phyloP scores from a whole-genome alignment of 331 rosid genomes.

The Pyrus hybrid region DNA sequence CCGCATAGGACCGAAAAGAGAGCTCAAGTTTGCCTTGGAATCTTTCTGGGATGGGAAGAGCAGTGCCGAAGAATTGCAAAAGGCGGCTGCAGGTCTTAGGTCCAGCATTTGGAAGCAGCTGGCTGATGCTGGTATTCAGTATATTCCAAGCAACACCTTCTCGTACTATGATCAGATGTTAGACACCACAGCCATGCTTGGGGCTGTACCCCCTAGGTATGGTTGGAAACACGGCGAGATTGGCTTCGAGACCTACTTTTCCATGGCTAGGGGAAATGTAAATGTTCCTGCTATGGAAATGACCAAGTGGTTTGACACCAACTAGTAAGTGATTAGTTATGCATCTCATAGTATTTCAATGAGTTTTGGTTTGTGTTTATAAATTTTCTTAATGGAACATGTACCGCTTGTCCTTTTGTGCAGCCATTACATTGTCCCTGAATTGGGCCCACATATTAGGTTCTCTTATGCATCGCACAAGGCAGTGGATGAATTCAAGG shows the following conservation, averaged over 20 bases:
- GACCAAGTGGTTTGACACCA: conserved; percentile 96
- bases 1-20: conserved; percentile 88
- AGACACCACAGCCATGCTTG: conserved; percentile 87
- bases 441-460: conserved; percentile 64
- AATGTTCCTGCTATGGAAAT: conserved; percentile 82
- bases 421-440: conserved; percentile 90
- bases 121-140: conserved; percentile 59
- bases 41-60: conserved; percentile 88
- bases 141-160: conserved; percentile 82
- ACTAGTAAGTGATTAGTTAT: conserved; percentile 47
- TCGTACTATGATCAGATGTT: conserved; percentile 79
- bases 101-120: conserved; percentile 72
- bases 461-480: conserved; percentile 84
- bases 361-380: conserved; percentile 9
- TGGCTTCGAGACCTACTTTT: conserved; percentile 61
- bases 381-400: background rate
- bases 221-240: conserved; percentile 61
- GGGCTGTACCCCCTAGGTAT: conserved; percentile 76
- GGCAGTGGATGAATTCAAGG: conserved; percentile 73
- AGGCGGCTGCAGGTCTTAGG: conserved; percentile 61
- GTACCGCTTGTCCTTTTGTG: conserved; percentile 8
- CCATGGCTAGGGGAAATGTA: conserved; percentile 88
- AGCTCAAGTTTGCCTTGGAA: conserved; percentile 85
- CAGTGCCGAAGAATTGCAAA: conserved; percentile 47
- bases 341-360: background rate